Base-by-base conservation (phyloP, 257 asterid genomes). In the Oldenlandia corymbosa region DNA sequence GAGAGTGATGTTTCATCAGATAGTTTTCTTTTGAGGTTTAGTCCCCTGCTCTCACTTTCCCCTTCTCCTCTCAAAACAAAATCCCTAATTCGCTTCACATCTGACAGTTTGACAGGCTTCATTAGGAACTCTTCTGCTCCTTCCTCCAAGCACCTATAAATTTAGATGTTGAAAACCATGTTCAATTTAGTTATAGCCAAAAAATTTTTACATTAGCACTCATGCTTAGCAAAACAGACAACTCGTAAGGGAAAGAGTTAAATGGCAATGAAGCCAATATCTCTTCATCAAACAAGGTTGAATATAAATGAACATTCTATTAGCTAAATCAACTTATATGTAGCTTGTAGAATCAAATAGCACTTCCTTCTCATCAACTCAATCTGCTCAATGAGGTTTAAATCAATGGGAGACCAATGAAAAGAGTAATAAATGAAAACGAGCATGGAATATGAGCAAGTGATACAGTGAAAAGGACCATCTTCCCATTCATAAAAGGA, bases 121-220 rank as follows among this genome's bases (percentile, higher is more conserved):
- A 88, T 79, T 0, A 88, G 95, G 68, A 83, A 88, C 23, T 86
- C 95, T 28, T 86, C 82, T 0, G 96, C 96, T 23, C 96, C 96
- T 71, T 82, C 96, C 73, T 88, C 92, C 46, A 88, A 57, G 52
- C 96, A 88, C 63, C 96, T 85, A 34, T 34, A 0, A 23, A 10
- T 43, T 3, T 28, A 10, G 17, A 23, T 0, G 23, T 4, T 34
- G 9, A 2, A 17, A 27, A 7, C 10, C 4, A 21, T 27, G 10
- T 49, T 17, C 18, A 27, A 9, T 10, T 49, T 2, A 49, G 1
- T 49, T 21, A 21, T 17, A 21, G 23, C 5, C 17, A 20, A 48
- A 48, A 10, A 8, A 48, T 48, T 7, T 5, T 8, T 17, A 48
- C 21, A 48, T 17, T 9, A 10, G 10, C 49, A 43, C 10, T 9